phyloP scores from a whole-genome alignment of 805 yeast genomes.

The Cyberlindnera sargentensis region DNA sequence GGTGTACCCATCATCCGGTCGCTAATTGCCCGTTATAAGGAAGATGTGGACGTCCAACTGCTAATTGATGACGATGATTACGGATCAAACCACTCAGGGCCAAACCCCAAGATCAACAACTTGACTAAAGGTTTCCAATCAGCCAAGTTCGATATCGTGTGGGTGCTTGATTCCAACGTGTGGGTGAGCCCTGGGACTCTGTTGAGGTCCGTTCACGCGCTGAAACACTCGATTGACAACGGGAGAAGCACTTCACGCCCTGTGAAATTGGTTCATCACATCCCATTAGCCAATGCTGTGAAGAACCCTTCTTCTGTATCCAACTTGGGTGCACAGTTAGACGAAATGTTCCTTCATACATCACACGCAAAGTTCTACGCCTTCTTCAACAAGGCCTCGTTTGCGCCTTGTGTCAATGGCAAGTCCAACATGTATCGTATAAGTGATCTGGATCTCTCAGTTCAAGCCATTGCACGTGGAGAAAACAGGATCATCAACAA shows the following conservation, averaged over 20 bases:
- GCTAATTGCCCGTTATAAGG: constrained; percentile 46
- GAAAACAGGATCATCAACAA: constrained; percentile 24
- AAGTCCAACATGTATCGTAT: constrained; percentile 74
- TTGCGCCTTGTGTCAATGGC: constrained; percentile 91
- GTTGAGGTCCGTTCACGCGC: constrained; percentile 51
- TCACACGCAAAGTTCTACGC: constrained; percentile 83
- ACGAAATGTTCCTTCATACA: constrained; percentile 78
- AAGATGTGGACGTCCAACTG: constrained; percentile 45
- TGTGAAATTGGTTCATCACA: constrained; percentile 74
- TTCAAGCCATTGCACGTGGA: constrained; percentile 31
- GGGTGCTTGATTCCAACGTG: constrained; percentile 85
- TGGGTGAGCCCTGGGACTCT: constrained; percentile 66
- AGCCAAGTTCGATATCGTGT: constrained; percentile 66
- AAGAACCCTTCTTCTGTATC: constrained; percentile 12
- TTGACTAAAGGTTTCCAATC: constrained; percentile 68
- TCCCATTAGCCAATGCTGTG: constrained; percentile 54
- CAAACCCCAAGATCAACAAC: constrained; percentile 86
- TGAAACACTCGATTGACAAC: constrained; percentile 43
- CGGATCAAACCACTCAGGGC: constrained; percentile 51
- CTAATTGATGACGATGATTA: constrained; percentile 34
- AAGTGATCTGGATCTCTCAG: constrained; percentile 56
- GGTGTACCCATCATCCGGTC: constrained; percentile 49
- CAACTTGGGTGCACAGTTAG: constrained; percentile 57
- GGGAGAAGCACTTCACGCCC: constrained; percentile 34
- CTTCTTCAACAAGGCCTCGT: constrained; percentile 61